Conservation (phyloP, 306 rosid species). For the Dalbergia cochinchinensis region DNA sequence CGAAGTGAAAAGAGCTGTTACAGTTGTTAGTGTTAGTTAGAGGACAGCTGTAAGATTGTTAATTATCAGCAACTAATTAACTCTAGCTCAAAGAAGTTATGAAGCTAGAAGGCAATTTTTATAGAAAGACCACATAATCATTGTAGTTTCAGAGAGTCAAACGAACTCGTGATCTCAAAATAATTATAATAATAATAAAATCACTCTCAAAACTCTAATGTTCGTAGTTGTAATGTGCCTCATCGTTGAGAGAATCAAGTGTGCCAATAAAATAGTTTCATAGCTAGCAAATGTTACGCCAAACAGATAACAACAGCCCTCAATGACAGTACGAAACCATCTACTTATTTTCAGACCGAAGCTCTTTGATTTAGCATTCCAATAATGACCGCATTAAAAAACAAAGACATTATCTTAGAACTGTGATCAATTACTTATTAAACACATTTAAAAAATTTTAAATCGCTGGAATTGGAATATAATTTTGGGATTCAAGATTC, state of each 20-base stretch:
- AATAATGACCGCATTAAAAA: constrained; percentile 2
- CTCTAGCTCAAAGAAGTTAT: too few relatives aligned
- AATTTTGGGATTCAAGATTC: constrained; percentile 40
- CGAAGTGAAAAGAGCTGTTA: too few relatives aligned
- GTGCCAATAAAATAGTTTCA: neutral
- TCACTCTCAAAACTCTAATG: neutral
- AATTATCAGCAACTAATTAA: too few relatives aligned
- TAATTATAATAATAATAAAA: too few relatives aligned
- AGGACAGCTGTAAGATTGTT: too few relatives aligned
- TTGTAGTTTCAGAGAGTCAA: too few relatives aligned
- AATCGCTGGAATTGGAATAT: constrained; percentile 20
- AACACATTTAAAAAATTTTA: neutral
- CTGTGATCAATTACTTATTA: neutral
- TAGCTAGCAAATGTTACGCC: constrained; percentile 5
- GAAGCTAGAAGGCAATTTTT: too few relatives aligned
- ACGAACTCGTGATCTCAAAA: too few relatives aligned
- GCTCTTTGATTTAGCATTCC: neutral
- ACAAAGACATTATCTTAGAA: constrained; percentile 18
- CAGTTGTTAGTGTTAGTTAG: too few relatives aligned
- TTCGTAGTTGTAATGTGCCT: neutral
- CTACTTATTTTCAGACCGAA: constrained; percentile 26
- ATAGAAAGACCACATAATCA: too few relatives aligned
- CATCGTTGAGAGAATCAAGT: neutral
- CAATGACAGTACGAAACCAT: constrained; percentile 10
- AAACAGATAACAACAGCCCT: constrained; percentile 9